phyloP scores from a whole-genome alignment of 805 yeast genomes.

The Candida ovalis region DNA sequence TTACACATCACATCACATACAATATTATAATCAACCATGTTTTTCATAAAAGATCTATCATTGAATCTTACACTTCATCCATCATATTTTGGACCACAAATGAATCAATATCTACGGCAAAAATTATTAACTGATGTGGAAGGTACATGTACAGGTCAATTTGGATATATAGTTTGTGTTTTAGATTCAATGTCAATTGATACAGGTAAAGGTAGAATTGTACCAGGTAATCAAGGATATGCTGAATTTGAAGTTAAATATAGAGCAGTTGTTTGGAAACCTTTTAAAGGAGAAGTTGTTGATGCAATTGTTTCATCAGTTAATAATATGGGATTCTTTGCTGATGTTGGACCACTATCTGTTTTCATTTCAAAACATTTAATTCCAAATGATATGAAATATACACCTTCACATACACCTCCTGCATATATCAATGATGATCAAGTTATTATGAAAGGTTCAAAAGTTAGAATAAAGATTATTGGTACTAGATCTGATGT shows the following conservation, averaged over 20 bases:
- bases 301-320: slow-evolving; percentile 95
- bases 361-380: slow-evolving; percentile 93
- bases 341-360: slow-evolving; percentile 94
- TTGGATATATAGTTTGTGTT: slow-evolving; percentile 95
- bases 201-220: slow-evolving; percentile 88
- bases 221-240: slow-evolving; percentile 81
- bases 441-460: slow-evolving; percentile 91
- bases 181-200: slow-evolving; percentile 92
- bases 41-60: slow-evolving; percentile 74
- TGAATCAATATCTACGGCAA: slow-evolving; percentile 89
- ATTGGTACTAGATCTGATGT: slow-evolving; percentile 98
- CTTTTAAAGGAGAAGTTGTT: slow-evolving; percentile 98
- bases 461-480: slow-evolving; percentile 88
- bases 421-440: slow-evolving; percentile 97
- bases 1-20: background rate
- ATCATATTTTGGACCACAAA: slow-evolving; percentile 94
- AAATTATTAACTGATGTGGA: slow-evolving; percentile 93
- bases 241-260: slow-evolving; percentile 97
- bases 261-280: slow-evolving; percentile 96
- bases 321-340: slow-evolving; percentile 92
- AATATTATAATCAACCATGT: slow-evolving; percentile 18
- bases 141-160: slow-evolving; percentile 98
- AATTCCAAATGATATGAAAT: slow-evolving; percentile 90
- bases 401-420: slow-evolving; percentile 93
- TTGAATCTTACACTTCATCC: slow-evolving; percentile 93